Evolutionary conservation across 306 rosid genomes (phyloP).

Genomic region (Lathyrus sativus): DNA sequence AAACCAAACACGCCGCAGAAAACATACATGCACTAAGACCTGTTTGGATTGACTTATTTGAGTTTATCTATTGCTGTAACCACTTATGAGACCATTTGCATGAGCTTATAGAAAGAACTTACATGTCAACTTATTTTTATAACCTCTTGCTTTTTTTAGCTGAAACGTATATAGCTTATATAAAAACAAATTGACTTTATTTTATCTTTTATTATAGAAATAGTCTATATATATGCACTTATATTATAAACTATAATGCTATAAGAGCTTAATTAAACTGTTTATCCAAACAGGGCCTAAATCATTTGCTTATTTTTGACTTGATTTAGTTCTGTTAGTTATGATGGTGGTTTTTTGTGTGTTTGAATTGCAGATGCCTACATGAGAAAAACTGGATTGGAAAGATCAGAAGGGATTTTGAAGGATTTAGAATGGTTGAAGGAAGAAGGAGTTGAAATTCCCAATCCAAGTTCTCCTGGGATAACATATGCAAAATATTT

Average conservation of each 20-base stretch:
- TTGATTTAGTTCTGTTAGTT: slow-evolving; percentile 3
- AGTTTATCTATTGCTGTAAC: background rate
- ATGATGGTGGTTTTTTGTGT: background rate
- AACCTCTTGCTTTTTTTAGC: too few species aligned
- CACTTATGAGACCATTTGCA: background rate
- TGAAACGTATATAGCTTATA: background rate
- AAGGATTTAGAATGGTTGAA: slow-evolving; percentile 76
- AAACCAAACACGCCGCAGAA: too few species aligned
- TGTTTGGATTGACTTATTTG: background rate
- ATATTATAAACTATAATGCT: too few species aligned
- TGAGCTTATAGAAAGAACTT: background rate
- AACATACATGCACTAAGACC: too few species aligned
- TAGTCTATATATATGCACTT: background rate
- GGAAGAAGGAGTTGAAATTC: slow-evolving; percentile 58
- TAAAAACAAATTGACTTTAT: background rate
- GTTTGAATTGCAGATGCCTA: slow-evolving; percentile 58
- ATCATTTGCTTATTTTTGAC: background rate
- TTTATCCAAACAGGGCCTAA: background rate
- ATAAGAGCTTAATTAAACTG: background rate
- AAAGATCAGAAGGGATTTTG: slow-evolving; percentile 61
- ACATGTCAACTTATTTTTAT: background rate
- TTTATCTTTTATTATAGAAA: background rate
- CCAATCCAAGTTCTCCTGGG: slow-evolving; percentile 63
- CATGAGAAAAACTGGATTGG: slow-evolving; percentile 84
- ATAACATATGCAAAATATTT: slow-evolving; percentile 69